Conservation (phyloP, 2,329 filamentous ascomycete genomes). For the Aspergillus latus region DNA sequence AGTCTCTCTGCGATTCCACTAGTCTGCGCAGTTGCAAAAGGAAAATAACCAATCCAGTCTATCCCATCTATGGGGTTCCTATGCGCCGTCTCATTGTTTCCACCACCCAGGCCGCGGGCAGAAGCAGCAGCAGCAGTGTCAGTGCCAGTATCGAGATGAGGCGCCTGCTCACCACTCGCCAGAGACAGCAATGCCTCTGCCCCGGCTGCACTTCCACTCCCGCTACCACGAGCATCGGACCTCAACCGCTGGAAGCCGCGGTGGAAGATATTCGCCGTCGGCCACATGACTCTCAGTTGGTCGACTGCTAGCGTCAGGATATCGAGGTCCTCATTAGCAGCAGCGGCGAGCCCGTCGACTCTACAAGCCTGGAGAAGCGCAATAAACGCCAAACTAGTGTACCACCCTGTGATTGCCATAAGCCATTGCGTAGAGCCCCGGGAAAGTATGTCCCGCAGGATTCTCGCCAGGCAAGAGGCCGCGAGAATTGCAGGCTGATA, state of each 20-base stretch:
- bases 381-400: slow-evolving; percentile 44
- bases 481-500: slow-evolving; percentile 40
- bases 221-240: background rate
- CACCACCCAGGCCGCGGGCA: too few species aligned
- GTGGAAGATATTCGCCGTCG: slow-evolving; percentile 37
- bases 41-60: slow-evolving; percentile 15
- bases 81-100: too few species aligned
- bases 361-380: slow-evolving; percentile 42
- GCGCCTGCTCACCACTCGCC: background rate
- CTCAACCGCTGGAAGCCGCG: slow-evolving; percentile 33
- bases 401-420: slow-evolving; percentile 48
- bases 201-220: background rate
- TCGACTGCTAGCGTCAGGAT: slow-evolving; percentile 34
- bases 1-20: slow-evolving; percentile 12
- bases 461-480: slow-evolving; percentile 41
- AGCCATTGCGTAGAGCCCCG: slow-evolving; percentile 44
- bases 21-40: slow-evolving; percentile 11
- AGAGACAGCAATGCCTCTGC: slow-evolving; percentile 2
- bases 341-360: slow-evolving; percentile 31
- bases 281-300: slow-evolving; percentile 39
- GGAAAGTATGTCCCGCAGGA: slow-evolving; percentile 41
- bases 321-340: slow-evolving; percentile 37
- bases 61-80: slow-evolving; percentile 3
- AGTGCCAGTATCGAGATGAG: background rate
- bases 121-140: too few species aligned